Evolutionary conservation across 345 rosid species (phyloP).

Genomic region (Aurinia saxatilis): DNA sequence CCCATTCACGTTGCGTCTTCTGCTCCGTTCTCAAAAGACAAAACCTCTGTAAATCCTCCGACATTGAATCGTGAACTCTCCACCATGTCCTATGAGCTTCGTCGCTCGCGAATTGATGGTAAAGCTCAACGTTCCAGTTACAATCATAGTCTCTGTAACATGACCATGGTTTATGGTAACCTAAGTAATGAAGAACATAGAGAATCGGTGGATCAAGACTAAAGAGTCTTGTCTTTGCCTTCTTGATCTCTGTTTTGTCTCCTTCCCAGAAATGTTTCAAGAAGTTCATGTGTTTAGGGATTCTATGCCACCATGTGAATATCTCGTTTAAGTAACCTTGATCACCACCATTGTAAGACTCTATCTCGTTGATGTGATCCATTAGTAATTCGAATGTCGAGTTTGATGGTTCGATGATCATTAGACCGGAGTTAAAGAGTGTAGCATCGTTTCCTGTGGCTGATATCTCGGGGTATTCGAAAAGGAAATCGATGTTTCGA

Average conservation of each 20-base stretch:
- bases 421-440: constrained; percentile 79
- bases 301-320: constrained; percentile 99
- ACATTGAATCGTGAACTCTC: constrained; percentile 86
- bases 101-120: constrained; percentile 74
- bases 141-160: constrained; percentile 93
- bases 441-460: constrained; percentile 75
- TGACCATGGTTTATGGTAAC: constrained; percentile 71
- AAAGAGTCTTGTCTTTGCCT: constrained; percentile 54
- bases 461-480: constrained; percentile 83
- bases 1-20: constrained; percentile 88
- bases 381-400: constrained; percentile 74
- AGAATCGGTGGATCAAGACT: constrained; percentile 79
- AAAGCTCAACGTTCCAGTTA: constrained; percentile 82
- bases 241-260: constrained; percentile 65
- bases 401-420: constrained; percentile 82
- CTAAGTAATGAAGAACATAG: constrained; percentile 79
- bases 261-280: constrained; percentile 97
- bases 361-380: constrained; percentile 77
- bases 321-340: constrained; percentile 88
- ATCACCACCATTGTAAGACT: constrained; percentile 89
- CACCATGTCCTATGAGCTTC: constrained; percentile 80
- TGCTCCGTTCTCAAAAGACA: constrained; percentile 70
- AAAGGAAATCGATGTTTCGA: constrained; percentile 77
- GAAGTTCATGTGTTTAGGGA: constrained; percentile 87
- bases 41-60: constrained; percentile 55